Evolutionary conservation across 257 asterid genomes (phyloP).

Genomic region (Solanum rostratum): DNA sequence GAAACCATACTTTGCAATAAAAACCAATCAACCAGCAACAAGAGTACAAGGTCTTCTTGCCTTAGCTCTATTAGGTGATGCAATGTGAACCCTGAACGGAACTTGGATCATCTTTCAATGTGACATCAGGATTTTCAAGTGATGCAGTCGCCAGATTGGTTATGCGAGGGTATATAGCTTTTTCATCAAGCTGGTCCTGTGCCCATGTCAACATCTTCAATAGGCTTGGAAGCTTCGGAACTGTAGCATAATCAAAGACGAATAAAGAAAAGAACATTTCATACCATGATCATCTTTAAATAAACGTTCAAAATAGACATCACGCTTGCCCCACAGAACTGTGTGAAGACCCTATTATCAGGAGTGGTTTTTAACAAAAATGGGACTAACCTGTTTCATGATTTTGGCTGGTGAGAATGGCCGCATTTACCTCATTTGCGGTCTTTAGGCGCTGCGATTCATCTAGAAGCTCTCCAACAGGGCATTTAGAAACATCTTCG

Average conservation of each 20-base stretch:
- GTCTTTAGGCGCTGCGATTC: slow-evolving; percentile 70
- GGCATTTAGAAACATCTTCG: slow-evolving; percentile 60
- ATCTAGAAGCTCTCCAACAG: slow-evolving; percentile 60
- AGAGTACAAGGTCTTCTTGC: background rate
- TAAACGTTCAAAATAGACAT: background rate
- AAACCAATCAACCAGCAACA: background rate
- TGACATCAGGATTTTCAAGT: slow-evolving; percentile 61
- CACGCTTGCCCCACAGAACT: background rate
- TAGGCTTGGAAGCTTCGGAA: slow-evolving; percentile 86
- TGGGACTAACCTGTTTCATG: slow-evolving; percentile 71
- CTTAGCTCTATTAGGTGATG: background rate
- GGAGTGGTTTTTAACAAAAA: background rate
- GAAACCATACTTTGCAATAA: background rate
- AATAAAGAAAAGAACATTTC: background rate
- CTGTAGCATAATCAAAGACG: slow-evolving; percentile 23
- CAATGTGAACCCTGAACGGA: background rate
- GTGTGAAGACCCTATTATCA: background rate
- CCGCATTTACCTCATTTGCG: slow-evolving; percentile 87
- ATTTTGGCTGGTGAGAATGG: slow-evolving; percentile 77
- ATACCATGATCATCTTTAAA: background rate
- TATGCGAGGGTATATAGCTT: slow-evolving; percentile 71
- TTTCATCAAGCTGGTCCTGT: slow-evolving; percentile 68
- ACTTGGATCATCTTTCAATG: slow-evolving; percentile 18
- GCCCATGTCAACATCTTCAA: slow-evolving; percentile 75
- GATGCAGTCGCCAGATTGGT: slow-evolving; percentile 51